Percentiles rank a stretch among this genome's conserved stretches.
These are phyloP conservation scores for Tulasnella calospora DNA, from an alignment of 768 basidiomycete genomes.

Conservation along the genomic window DNA sequence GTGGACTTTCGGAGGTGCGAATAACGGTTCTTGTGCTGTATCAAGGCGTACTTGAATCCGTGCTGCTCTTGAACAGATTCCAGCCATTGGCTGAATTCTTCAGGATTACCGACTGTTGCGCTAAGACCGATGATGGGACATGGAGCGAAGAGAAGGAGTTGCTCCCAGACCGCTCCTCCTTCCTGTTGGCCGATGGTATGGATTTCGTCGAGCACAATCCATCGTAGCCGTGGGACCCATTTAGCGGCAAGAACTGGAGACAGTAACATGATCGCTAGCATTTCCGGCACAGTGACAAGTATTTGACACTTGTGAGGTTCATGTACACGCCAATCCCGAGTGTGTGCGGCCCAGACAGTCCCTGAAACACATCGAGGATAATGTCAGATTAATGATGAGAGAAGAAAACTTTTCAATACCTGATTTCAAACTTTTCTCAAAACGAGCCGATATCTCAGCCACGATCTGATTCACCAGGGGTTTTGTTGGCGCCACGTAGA, in stretches of 20 bases:
- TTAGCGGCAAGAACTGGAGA: constrained; percentile 56
- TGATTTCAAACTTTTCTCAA: constrained; percentile 50
- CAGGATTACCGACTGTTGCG: constrained; percentile 63
- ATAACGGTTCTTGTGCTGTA: constrained; percentile 64
- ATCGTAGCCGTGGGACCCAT: constrained; percentile 61
- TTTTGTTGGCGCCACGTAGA: constrained; percentile 73
- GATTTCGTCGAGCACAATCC: constrained; percentile 61
- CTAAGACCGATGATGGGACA: constrained; percentile 71
- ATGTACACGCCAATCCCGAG: constrained; percentile 58
- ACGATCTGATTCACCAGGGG: constrained; percentile 57
- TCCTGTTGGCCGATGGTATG: constrained; percentile 68
- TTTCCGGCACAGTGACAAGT: constrained; percentile 67
- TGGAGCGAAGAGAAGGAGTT: constrained; percentile 63
- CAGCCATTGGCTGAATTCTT: constrained; percentile 63
- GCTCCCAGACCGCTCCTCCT: constrained; percentile 68
- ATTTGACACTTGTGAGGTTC: constrained; percentile 67
- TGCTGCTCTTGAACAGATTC: constrained; percentile 55
- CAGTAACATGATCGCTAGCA: constrained; percentile 62
- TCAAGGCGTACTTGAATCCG: constrained; percentile 54
- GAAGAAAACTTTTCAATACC: constrained; percentile 33
- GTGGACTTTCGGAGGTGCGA: constrained; percentile 67
- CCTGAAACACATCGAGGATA: constrained; percentile 37
- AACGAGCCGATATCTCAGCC: constrained; percentile 68
- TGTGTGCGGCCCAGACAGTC: constrained; percentile 61
- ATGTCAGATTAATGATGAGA: neutral